Base-by-base conservation (phyloP, 139 green algal genomes). In the Bryopsis sp. region DNA sequence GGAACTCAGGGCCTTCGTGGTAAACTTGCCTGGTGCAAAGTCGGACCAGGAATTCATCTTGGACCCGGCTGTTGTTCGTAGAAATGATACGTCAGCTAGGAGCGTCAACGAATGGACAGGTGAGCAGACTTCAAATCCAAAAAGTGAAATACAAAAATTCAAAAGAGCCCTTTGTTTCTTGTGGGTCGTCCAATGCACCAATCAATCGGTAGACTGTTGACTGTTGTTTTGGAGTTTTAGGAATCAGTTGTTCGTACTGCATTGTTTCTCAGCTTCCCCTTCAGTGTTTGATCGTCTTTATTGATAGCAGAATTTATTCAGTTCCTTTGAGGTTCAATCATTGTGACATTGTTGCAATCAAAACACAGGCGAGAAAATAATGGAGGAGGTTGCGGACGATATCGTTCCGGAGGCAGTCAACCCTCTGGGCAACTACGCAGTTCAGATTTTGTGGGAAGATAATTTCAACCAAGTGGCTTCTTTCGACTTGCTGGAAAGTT, bases 401-500 rank as follows among this genome's bases (percentile, higher is more conserved):
- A 81, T 96, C 2, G 67, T 72, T 59, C 91, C 91, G 0, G 38
- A 82, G 24, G 47, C 64, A 6, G 75, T 97, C 33, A 72, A 78
- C 36, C 82, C 87, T 1, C 68, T 99, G 8, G 94, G 94, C 35
- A 99, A 99, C 81, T 99, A 99, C 70, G 94, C 94, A 2, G 89
- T 95, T 46, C 84, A 90, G 76, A 92, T 95, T 68, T 72, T 60
- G 1, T 95, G 89, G 88, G 48, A 88, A 65, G 90, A 96, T 43
- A 86, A 89, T 29, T 94, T 95, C 82, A 94, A 90, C 70, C 87
- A 94, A 81, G 84, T 95, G 58, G 78, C 78, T 33, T 33, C 78
- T 3, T 88, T 71, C 46, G 82, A 85, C 32, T 65, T 87, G 61
- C 72, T 88, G 15, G 68, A 58, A 5, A 31, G 31, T 1, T 63